These are phyloP conservation scores for Arthroderma uncinatum DNA, from an alignment of 2,329 filamentous ascomycete genomes.

Conservation along the genomic window DNA sequence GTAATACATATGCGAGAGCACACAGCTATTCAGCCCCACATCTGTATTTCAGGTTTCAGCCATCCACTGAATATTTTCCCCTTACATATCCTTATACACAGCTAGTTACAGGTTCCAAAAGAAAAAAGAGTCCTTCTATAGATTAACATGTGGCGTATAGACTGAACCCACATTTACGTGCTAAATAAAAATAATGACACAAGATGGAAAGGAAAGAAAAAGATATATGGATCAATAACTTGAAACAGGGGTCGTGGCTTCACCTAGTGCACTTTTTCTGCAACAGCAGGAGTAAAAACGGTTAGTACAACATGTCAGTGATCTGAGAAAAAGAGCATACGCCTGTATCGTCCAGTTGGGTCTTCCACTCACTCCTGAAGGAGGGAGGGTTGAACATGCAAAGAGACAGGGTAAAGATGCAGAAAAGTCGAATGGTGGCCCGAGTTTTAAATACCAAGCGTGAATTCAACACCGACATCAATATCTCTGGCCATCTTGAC, in stretches of 20 bases:
- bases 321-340: background rate
- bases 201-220: background rate
- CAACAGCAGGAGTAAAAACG: conserved; percentile 1
- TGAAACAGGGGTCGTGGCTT: background rate
- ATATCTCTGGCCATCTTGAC: conserved; percentile 98
- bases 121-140: conserved; percentile 3
- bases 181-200: conserved; percentile 4
- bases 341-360: background rate
- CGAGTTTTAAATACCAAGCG: conserved; percentile 69
- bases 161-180: conserved; percentile 3
- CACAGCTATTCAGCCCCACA: background rate
- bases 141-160: conserved; percentile 4
- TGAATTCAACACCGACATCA: conserved; percentile 93
- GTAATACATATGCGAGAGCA: no score
- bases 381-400: background rate
- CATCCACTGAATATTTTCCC: background rate
- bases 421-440: background rate
- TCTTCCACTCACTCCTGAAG: background rate
- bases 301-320: background rate
- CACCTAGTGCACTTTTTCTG: conserved; percentile 3
- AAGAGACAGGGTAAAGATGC: background rate
- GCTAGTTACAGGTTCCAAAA: background rate
- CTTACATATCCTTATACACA: conserved; percentile 2
- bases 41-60: no score
- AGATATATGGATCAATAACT: background rate